phyloP scores from a whole-genome alignment of 495 filamentous ascomycete genomes.

The Penicillium antarcticum region DNA sequence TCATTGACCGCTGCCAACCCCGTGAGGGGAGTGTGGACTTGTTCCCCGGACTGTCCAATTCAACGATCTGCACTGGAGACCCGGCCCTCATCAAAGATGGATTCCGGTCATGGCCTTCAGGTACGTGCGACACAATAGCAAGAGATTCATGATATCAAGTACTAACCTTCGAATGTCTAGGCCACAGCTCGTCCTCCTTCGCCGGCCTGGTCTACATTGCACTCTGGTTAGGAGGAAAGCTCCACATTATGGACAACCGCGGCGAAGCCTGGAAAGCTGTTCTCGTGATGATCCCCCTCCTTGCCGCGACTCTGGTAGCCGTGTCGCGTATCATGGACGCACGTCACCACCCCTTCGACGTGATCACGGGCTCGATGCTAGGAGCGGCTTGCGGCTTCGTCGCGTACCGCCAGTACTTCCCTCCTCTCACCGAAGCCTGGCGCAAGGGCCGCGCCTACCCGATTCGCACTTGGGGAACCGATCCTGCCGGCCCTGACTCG shows the following conservation, averaged over 20 bases:
- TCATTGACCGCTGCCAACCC: conserved; percentile 68
- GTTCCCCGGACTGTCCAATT: conserved; percentile 55
- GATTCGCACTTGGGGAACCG: conserved; percentile 56
- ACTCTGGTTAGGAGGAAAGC: conserved; percentile 52
- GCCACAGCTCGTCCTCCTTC: conserved; percentile 63
- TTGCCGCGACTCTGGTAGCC: conserved; percentile 53
- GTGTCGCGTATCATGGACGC: conserved; percentile 69
- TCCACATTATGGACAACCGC: conserved; percentile 61
- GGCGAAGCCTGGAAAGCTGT: conserved; percentile 74
- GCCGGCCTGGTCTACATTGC: conserved; percentile 80
- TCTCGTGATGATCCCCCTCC: conserved; percentile 58
- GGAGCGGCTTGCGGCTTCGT: conserved; percentile 49
- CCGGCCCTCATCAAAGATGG: conserved; percentile 70
- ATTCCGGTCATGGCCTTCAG: conserved; percentile 81
- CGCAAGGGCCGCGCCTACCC: conserved; percentile 61
- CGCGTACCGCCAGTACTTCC: conserved; percentile 57
- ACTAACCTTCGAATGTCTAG: conserved; percentile 29
- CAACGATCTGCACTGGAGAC: conserved; percentile 66
- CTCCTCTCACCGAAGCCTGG: conserved; percentile 51
- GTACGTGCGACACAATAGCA: conserved; percentile 25
- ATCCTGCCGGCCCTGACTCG: conserved; percentile 25
- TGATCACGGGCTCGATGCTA: conserved; percentile 71
- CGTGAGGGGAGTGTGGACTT: conserved; percentile 32
- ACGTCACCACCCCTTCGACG: conserved; percentile 86
- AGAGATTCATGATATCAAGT: background rate